Evolutionary conservation across 2,329 filamentous ascomycete genomes (phyloP).

Genomic region (Pezicula carpinea): DNA sequence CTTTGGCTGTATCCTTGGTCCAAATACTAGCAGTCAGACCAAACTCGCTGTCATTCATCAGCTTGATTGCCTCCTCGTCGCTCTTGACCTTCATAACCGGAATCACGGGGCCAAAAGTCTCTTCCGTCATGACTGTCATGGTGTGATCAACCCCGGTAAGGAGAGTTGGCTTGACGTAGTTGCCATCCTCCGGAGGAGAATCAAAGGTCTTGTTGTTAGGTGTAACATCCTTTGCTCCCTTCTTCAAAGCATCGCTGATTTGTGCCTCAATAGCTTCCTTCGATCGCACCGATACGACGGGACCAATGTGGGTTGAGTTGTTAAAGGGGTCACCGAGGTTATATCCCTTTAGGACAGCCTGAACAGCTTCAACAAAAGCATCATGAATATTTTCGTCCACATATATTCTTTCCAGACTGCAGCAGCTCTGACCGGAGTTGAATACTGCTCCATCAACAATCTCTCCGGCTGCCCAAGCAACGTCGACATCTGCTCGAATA

Average conservation of each 20-base stretch:
- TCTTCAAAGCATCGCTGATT: conserved; percentile 74
- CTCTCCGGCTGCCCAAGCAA: conserved; percentile 87
- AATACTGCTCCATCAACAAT: conserved; percentile 96
- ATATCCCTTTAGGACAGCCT: conserved; percentile 76
- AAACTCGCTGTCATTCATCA: conserved; percentile 96
- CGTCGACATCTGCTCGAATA: conserved; percentile 77
- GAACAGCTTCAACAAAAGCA: conserved; percentile 71
- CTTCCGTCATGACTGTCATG: conserved; percentile 87
- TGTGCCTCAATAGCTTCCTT: conserved; percentile 74
- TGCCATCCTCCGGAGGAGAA: conserved; percentile 69
- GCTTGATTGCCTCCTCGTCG: conserved; percentile 73
- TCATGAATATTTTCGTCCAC: conserved; percentile 84
- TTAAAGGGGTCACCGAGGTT: conserved; percentile 85
- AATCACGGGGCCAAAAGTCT: conserved; percentile 93
- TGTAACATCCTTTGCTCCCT: conserved; percentile 80
- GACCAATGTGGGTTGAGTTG: conserved; percentile 75
- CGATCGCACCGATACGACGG: conserved; percentile 78
- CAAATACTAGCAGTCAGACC: conserved; percentile 95
- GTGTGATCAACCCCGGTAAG: conserved; percentile 73
- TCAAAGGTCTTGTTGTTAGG: conserved; percentile 76
- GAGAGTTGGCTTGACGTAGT: conserved; percentile 84
- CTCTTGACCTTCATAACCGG: conserved; percentile 80
- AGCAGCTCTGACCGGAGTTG: conserved; percentile 98
- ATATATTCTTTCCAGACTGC: conserved; percentile 86
- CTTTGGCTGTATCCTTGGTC: conserved; percentile 79